A percentile compares a stretch with the other conserved stretches of the same genome.
Conservation (phyloP, 1,139 yeast species). For the Sugiyamaella japonica region DNA sequence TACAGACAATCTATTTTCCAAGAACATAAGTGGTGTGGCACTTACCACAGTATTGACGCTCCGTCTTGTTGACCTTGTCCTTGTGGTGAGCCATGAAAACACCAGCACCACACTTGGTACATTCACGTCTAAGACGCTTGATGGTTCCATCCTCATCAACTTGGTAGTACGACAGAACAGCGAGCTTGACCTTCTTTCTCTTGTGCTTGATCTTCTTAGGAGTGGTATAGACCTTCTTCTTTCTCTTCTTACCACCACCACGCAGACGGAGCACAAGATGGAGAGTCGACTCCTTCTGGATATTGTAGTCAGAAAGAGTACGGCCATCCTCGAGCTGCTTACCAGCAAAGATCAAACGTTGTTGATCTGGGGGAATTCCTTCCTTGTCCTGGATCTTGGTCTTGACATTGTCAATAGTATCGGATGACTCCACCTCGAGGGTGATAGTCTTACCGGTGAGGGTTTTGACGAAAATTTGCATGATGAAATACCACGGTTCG, state of each 20-base stretch:
- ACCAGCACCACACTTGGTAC: conserved; percentile 98
- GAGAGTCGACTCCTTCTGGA: conserved; percentile 98
- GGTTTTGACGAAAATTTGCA: conserved; percentile 99
- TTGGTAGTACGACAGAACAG: conserved; percentile 99
- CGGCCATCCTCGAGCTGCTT: conserved; percentile 99
- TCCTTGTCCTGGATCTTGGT: conserved; percentile 99
- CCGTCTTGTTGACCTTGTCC: conserved; percentile 92
- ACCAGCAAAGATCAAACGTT: conserved; percentile 99
- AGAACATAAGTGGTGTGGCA: conserved; percentile 86
- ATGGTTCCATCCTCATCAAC: conserved; percentile 98
- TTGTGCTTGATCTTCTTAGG: conserved; percentile 99
- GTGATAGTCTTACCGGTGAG: conserved; percentile 99
- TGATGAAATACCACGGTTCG: conserved; percentile 40
- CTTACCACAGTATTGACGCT: conserved; percentile 99
- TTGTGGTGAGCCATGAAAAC: conserved; percentile 99
- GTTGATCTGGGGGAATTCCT: conserved; percentile 99
- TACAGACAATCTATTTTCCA: conserved; percentile 19
- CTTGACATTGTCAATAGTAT: conserved; percentile 99
- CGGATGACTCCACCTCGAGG: conserved; percentile 98
- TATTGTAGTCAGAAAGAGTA: conserved; percentile 99
- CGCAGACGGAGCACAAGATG: conserved; percentile 98
- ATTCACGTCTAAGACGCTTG: conserved; percentile 98
- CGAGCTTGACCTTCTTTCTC: conserved; percentile 99
- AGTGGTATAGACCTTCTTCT: conserved; percentile 99
- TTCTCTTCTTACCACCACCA: conserved; percentile 99